Evolutionary conservation across 768 basidiomycete species (phyloP), one percentile per base, ranked within the genome.

Genomic region (Coprinopsis marcescibilis): DNA sequence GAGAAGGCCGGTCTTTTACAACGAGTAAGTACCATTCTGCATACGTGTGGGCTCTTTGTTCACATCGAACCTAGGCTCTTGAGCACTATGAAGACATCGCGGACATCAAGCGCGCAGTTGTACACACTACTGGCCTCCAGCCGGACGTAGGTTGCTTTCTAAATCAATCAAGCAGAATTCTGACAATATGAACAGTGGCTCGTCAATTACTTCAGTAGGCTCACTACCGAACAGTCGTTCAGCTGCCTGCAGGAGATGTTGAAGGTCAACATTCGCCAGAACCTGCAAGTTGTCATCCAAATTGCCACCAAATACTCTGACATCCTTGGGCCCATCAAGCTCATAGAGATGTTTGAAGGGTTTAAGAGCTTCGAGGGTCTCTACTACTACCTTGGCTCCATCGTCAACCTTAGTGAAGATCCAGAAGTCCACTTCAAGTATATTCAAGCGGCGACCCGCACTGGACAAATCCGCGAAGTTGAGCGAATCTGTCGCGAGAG

Each of bases 381-480:
- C 20, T 99, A 98, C 72, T 98, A 98, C 68, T 98, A 97, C 64
- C 85, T 99, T 36, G 96, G 96, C 21, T 95, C 95, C 8, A 78
- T 99, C 55, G 96, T 99, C 63, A 99, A 98, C 68, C 77, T 99
- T 53, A 91, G 87, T 63, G 81, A 91, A 62, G 96, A 99, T 65
- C 78, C 89, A 3, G 96, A 99, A 64, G 95, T 99, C 2, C 89
- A 97, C 72, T 99, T 96, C 83, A 98, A 99, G 74, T 98, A 98
- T 69, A 97, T 99, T 60, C 95, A 98, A 61, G 96, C 96, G 21
- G 96, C 96, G 4, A 95, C 93, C 1, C 83, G 95, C 21, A 99
- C 96, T 23, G 94, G 95, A 33, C 96, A 98, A 63, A 93, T 99
- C 56, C 87, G 96, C 40, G 96, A 99, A 64, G 96, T 99, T 47